A percentile compares a stretch with the other conserved stretches of the same genome.
phyloP scores from a whole-genome alignment of 495 filamentous ascomycete species.

The Pyrenula massariospora region DNA sequence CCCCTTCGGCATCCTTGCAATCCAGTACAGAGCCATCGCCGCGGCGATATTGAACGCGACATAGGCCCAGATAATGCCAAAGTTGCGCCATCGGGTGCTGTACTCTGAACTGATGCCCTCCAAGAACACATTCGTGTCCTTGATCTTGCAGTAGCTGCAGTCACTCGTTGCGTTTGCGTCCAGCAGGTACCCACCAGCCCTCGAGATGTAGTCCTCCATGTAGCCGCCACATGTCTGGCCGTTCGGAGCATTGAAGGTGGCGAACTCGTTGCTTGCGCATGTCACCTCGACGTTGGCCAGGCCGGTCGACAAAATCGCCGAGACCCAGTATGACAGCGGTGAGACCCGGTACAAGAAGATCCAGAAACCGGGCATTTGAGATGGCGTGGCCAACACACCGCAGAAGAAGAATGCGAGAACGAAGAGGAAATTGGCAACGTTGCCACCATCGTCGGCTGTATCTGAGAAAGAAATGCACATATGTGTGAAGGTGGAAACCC shows the following conservation, averaged over 20 bases:
- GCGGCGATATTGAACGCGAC: slow-evolving; percentile 67
- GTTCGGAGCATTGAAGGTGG: slow-evolving; percentile 38
- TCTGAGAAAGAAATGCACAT: slow-evolving; percentile 57
- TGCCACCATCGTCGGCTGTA: slow-evolving; percentile 55
- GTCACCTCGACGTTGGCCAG: slow-evolving; percentile 44
- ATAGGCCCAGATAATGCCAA: slow-evolving; percentile 59
- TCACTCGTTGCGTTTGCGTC: slow-evolving; percentile 34
- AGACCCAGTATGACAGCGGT: slow-evolving; percentile 62
- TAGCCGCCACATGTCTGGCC: slow-evolving; percentile 46
- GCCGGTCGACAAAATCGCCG: slow-evolving; percentile 47
- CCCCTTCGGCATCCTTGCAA: slow-evolving; percentile 65
- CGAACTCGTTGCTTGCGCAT: slow-evolving; percentile 51
- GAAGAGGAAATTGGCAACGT: slow-evolving; percentile 56
- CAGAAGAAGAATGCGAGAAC: slow-evolving; percentile 26
- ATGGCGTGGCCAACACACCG: slow-evolving; percentile 50
- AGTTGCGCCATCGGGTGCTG: slow-evolving; percentile 54
- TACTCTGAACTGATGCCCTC: slow-evolving; percentile 33
- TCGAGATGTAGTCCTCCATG: slow-evolving; percentile 34
- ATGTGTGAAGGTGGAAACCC: slow-evolving; percentile 38
- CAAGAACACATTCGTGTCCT: slow-evolving; percentile 53
- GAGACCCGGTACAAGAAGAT: slow-evolving; percentile 76
- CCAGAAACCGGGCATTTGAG: slow-evolving; percentile 60
- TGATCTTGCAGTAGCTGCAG: slow-evolving; percentile 52
- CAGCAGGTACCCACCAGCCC: slow-evolving; percentile 38
- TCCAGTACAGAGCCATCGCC: slow-evolving; percentile 68